Evolutionary conservation across 2,329 filamentous ascomycete genomes (phyloP), one percentile per base, ranked within the genome.

Genomic region (Fusarium sp.): DNA sequence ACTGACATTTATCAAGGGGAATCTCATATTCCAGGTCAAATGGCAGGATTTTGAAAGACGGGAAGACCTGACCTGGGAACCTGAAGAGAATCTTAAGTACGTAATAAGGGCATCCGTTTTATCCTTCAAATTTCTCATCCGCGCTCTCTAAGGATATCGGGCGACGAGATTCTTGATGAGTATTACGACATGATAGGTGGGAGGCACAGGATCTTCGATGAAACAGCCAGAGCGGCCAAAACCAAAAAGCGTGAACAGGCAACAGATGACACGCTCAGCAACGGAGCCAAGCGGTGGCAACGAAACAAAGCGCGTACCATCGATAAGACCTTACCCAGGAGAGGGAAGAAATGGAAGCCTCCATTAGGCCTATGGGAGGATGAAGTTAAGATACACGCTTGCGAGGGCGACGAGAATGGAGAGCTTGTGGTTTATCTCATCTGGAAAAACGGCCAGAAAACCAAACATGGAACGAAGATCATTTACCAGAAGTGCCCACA

Each of bases 331-430:
- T 39, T 39, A 15, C 36, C 7, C n/a, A 7, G 6, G 36, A 39
- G 6, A 31, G 78, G 76, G 3, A 81, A 80, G 53, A 79, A 81
- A 58, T 94, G 91, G 87, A 87, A 86, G 60, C 90, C 91, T 3
- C 93, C 93, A 0, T 83, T 86, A 3, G 92, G 92, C 9, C 90
- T 86, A 40, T 96, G 93, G 93, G 93, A 96, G 71, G 88, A 93
- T 15, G 85, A 92, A 3, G 88, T 95, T 30, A 84, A 87, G 2
- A 90, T 95, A 39, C 91, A 94, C 70, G 92, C 91, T 1, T 91
- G 92, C 63, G 88, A 93, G 73, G 90, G 93, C 71, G 86, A 87
- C 46, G 82, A 87, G 31, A 82, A 81, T 6, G 87, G 85, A 11
- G 86, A 85, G 61, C 83, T 93, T 15, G 85, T 89, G 31, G 91